Conservation (phyloP, 148 eudicot genomes). For the Polygonum maritimum region DNA sequence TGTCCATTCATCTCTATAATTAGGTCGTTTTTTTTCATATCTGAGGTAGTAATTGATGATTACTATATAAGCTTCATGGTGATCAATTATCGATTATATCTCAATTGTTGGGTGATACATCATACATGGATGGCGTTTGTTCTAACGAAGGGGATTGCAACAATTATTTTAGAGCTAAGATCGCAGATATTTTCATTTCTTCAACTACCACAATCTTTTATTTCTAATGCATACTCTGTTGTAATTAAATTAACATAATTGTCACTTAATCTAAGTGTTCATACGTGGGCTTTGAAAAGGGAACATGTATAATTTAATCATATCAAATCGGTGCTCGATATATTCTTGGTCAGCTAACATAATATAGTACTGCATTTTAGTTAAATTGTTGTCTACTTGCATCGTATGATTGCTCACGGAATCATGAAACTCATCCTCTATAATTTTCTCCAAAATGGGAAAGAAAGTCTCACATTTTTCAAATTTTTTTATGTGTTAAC, state of each 20-base stretch:
- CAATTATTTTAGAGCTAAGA: too few relatives aligned
- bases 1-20: not conserved
- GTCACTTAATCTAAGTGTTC: not conserved
- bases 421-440: too few relatives aligned
- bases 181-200: not conserved
- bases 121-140: not conserved
- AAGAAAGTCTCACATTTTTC: too few relatives aligned
- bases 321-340: not conserved
- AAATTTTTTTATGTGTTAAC: too few relatives aligned
- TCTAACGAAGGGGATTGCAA: not conserved
- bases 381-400: too few relatives aligned
- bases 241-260: not conserved
- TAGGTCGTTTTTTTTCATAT: not conserved
- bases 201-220: not conserved
- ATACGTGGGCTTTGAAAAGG: slow-evolving; percentile 4
- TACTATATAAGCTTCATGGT: not conserved
- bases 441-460: too few relatives aligned
- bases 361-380: too few relatives aligned
- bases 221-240: not conserved
- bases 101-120: not conserved
- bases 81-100: not conserved
- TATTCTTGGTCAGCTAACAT: not conserved
- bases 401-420: too few relatives aligned
- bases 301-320: not conserved
- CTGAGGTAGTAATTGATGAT: not conserved